These are phyloP conservation scores for Russula dissimulans DNA, from an alignment of 768 basidiomycete genomes.

Conservation along the genomic window DNA sequence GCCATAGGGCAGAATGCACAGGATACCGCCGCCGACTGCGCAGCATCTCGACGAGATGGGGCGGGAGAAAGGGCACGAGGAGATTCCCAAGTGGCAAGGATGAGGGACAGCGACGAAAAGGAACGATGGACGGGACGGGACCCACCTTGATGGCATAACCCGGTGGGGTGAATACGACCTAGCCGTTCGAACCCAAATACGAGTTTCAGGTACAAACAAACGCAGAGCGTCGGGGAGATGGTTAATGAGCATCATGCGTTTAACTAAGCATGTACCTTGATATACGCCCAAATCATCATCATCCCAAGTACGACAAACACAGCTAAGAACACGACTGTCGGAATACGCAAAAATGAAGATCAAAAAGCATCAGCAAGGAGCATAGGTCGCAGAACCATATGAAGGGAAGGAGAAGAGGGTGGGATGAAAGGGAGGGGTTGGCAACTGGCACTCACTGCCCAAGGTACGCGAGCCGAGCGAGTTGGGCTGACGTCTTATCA, in stretches of 20 bases:
- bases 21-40: not conserved
- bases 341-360: not conserved
- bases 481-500: slow-evolving; percentile 41
- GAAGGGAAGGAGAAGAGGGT: not conserved
- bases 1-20: not conserved
- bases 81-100: too few relatives aligned
- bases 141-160: slow-evolving; percentile 61
- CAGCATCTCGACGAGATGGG: too few relatives aligned
- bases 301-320: slow-evolving; percentile 53
- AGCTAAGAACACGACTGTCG: slow-evolving; percentile 54
- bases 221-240: not conserved
- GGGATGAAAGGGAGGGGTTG: not conserved
- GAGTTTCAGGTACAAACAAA: not conserved
- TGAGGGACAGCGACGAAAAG: not conserved
- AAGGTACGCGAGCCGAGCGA: slow-evolving; percentile 41
- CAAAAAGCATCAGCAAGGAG: too few relatives aligned
- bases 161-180: slow-evolving; percentile 61
- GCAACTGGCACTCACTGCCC: slow-evolving; percentile 55
- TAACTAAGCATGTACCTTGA: slow-evolving; percentile 39
- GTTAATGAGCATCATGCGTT: not conserved
- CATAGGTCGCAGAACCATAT: too few relatives aligned
- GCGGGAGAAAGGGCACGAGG: too few relatives aligned
- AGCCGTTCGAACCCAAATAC: not conserved
- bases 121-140: not conserved
- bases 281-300: slow-evolving; percentile 76